Percentiles rank a stretch among this genome's conserved stretches.
phyloP scores from a whole-genome alignment of 345 rosid species.

The Salix brachista region DNA sequence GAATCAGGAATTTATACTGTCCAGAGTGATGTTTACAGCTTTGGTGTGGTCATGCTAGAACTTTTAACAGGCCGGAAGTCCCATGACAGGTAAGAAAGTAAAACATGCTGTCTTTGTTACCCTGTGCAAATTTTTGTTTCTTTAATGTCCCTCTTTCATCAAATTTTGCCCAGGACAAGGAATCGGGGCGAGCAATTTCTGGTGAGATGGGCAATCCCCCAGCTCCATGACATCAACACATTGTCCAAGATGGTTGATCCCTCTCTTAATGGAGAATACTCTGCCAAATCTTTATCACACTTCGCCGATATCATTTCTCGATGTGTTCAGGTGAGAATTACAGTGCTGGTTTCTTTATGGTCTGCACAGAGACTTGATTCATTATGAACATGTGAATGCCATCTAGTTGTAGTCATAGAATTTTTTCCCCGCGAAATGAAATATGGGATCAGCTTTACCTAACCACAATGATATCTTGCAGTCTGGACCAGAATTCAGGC shows the following conservation, averaged over 20 bases:
- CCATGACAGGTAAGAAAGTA: slow-evolving; percentile 57
- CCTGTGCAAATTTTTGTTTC: neutral
- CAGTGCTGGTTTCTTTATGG: neutral
- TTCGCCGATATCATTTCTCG: slow-evolving; percentile 92
- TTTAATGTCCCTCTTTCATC: neutral
- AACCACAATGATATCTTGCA: slow-evolving; percentile 25
- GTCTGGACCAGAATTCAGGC: slow-evolving; percentile 83
- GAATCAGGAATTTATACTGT: slow-evolving; percentile 84
- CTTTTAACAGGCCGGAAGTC: slow-evolving; percentile 91
- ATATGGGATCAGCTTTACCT: neutral
- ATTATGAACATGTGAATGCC: neutral
- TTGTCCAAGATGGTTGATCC: slow-evolving; percentile 97
- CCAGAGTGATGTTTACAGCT: slow-evolving; percentile 92
- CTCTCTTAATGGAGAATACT: slow-evolving; percentile 66
- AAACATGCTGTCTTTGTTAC: neutral
- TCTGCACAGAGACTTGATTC: neutral
- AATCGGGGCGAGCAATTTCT: slow-evolving; percentile 81
- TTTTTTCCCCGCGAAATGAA: neutral
- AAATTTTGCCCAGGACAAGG: slow-evolving; percentile 44
- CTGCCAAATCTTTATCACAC: slow-evolving; percentile 83
- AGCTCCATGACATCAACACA: slow-evolving; percentile 89
- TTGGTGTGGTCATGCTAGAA: slow-evolving; percentile 97
- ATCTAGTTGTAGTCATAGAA: neutral
- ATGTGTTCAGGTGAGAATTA: slow-evolving; percentile 74
- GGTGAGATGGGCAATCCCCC: slow-evolving; percentile 97